These are phyloP conservation scores for Salix caprea DNA, from an alignment of 345 rosid species.

Conservation along the genomic window DNA sequence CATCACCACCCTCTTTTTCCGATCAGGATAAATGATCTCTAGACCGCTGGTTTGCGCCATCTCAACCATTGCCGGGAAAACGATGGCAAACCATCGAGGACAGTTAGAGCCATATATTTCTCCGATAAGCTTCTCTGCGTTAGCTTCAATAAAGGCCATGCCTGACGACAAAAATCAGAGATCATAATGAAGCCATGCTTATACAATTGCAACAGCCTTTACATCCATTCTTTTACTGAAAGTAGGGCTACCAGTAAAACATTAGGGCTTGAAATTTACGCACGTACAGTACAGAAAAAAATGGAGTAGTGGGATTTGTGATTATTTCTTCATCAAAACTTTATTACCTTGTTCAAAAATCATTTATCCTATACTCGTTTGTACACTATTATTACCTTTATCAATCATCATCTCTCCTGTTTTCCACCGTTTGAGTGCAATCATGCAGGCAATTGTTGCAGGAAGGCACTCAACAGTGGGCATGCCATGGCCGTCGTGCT, in stretches of 20 bases:
- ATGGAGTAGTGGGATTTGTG: too few relatives aligned
- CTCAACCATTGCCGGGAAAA: constrained; percentile 50
- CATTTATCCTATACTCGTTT: too few relatives aligned
- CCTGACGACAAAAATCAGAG: constrained; percentile 24
- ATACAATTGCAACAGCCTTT: too few relatives aligned
- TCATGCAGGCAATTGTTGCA: constrained; percentile 49
- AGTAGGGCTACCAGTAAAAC: too few relatives aligned
- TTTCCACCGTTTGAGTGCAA: constrained; percentile 51
- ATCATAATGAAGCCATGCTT: background rate
- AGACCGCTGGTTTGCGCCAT: constrained; percentile 38
- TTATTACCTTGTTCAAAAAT: too few relatives aligned
- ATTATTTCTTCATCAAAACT: too few relatives aligned
- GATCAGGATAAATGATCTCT: constrained; percentile 25
- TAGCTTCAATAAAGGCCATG: constrained; percentile 33
- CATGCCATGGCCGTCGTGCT: constrained; percentile 24
- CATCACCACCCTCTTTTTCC: constrained; percentile 2
- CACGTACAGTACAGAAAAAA: too few relatives aligned
- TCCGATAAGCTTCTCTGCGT: constrained; percentile 29
- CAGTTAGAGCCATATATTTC: constrained; percentile 3
- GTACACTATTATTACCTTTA: constrained; percentile 30
- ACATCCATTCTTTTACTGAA: too few relatives aligned
- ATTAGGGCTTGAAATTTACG: too few relatives aligned
- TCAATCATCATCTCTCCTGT: constrained; percentile 14
- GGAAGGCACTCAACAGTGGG: constrained; percentile 36
- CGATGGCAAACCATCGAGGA: constrained; percentile 58